Evolutionary conservation across 164 flowering plant genomes (phyloP), one percentile per base, ranked within the genome.

Genomic region (Liquidambar formosana): DNA sequence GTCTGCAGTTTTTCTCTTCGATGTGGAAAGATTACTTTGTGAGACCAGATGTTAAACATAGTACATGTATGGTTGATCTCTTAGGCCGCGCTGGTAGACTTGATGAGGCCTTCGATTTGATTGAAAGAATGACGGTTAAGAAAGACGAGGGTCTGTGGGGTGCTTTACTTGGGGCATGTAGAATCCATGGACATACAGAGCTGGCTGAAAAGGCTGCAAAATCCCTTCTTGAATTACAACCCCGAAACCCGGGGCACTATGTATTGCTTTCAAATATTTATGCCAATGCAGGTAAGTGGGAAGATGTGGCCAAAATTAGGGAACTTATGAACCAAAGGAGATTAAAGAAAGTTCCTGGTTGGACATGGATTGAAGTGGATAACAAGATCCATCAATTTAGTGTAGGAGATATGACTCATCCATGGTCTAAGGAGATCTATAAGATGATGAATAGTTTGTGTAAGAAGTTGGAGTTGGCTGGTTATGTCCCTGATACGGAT

Each of bases 41-140:
- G 44, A 61, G 25, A 48, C 81, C 84, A 5, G 85, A 82, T 74
- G 82, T 82, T 61, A 81, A 84, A 56, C 92, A 88, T 71, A 80
- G 78, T 63, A 84, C 89, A 38, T 88, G 88, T 54, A 78, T 85
- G 84, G 89, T 85, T 49, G 89, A 87, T 81, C 79, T 87, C 12
- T 69, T 87, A 27, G 89, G 89, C 19, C 87, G 88, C 28, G 83
- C 91, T 16, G 91, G 88, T 53, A 75, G 76, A 57, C 79, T 87
- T 12, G 71, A 77, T 59, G 88, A 85, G 69, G 92, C 89, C 9
- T 23, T 68, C 38, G 70, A 79, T 64, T 58, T 87, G 77, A 79
- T 84, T 16, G 79, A 76, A 51, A 67, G 16, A 10, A 80, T 82
- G 83, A 58, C 46, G 1, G 61, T 75, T 46, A 76, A 82, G 69